A percentile compares a stretch with the other conserved stretches of the same genome.
phyloP scores from a whole-genome alignment of 2,329 filamentous ascomycete species.

The Pseudogymnoascus sp. region DNA sequence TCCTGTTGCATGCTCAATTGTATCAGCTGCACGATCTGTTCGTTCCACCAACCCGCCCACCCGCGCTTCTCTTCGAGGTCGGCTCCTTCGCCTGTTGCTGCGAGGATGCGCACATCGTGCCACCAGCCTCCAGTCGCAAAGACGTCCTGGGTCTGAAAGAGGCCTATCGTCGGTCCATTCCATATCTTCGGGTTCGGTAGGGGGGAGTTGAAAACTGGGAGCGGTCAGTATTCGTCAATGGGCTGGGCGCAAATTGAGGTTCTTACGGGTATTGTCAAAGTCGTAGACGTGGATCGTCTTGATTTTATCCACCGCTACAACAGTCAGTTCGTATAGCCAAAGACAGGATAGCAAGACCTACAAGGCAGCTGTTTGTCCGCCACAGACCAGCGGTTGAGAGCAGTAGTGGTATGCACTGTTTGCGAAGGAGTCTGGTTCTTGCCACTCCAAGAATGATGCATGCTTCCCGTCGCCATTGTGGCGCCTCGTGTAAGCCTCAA shows the following conservation, averaged over 20 bases:
- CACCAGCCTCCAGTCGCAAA: slow-evolving; percentile 90
- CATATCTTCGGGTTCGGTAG: slow-evolving; percentile 84
- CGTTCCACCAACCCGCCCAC: slow-evolving; percentile 97
- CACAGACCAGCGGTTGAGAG: slow-evolving; percentile 78
- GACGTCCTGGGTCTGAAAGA: slow-evolving; percentile 64
- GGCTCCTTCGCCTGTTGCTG: slow-evolving; percentile 74
- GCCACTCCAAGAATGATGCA: slow-evolving; percentile 14
- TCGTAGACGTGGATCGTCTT: slow-evolving; percentile 87
- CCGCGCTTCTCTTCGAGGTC: slow-evolving; percentile 74
- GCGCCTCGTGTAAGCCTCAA: not conserved
- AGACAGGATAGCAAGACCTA: slow-evolving; percentile 31
- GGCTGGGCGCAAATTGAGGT: slow-evolving; percentile 3
- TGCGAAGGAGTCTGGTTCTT: slow-evolving; percentile 4
- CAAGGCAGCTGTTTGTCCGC: slow-evolving; percentile 63
- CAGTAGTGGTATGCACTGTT: slow-evolving; percentile 52
- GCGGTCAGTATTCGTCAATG: slow-evolving; percentile 13
- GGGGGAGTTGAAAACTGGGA: slow-evolving; percentile 77
- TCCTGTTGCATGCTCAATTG: slow-evolving; percentile 74
- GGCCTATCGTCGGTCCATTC: slow-evolving; percentile 69
- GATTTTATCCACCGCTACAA: slow-evolving; percentile 55
- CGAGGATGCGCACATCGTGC: slow-evolving; percentile 83
- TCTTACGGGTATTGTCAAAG: slow-evolving; percentile 88
- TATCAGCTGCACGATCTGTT: slow-evolving; percentile 75
- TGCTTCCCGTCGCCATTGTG: not conserved
- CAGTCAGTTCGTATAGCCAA: slow-evolving; percentile 14